Percentiles rank a stretch among this genome's conserved stretches.
Evolutionary conservation across 371 early-diverging fungal species (phyloP).

Genomic region (Ordospora pajunii): DNA sequence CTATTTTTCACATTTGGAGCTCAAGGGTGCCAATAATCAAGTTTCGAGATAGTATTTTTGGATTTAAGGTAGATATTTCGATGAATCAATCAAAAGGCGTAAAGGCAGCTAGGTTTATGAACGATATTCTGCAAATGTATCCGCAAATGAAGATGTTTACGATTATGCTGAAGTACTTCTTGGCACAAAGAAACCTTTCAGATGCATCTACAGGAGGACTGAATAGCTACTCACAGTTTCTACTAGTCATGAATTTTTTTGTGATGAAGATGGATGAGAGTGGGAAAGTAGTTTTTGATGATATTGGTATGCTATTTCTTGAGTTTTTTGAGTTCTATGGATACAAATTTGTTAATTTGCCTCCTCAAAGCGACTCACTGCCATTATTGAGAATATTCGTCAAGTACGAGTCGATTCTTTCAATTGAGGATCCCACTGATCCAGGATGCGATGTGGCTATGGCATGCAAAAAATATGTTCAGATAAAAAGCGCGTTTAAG

Average conservation of each 20-base stretch:
- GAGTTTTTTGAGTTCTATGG: slow-evolving; percentile 91
- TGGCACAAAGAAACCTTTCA: slow-evolving; percentile 67
- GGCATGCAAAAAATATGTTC: slow-evolving; percentile 14
- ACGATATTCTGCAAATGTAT: slow-evolving; percentile 63
- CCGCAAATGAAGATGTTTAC: slow-evolving; percentile 65
- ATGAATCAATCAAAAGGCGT: slow-evolving; percentile 68
- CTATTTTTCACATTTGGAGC: slow-evolving; percentile 36
- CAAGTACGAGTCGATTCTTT: slow-evolving; percentile 4
- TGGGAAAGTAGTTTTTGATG: slow-evolving; percentile 66
- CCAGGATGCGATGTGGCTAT: slow-evolving; percentile 33
- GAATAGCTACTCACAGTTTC: slow-evolving; percentile 76
- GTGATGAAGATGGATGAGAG: slow-evolving; percentile 72
- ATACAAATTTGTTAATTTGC: slow-evolving; percentile 14
- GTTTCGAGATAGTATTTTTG: slow-evolving; percentile 66
- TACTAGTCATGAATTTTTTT: slow-evolving; percentile 69
- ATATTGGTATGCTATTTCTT: slow-evolving; percentile 74
- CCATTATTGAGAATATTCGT: not conserved
- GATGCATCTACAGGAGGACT: slow-evolving; percentile 83
- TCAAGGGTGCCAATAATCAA: slow-evolving; percentile 80
- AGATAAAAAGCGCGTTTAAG: slow-evolving; percentile 36
- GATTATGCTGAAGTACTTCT: slow-evolving; percentile 71
- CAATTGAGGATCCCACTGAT: slow-evolving; percentile 54
- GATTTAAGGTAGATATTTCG: slow-evolving; percentile 71
- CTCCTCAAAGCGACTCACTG: no score
- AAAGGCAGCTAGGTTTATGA: slow-evolving; percentile 63